These are phyloP conservation scores for Comarum palustre DNA, from an alignment of 306 rosid species.

Conservation along the genomic window DNA sequence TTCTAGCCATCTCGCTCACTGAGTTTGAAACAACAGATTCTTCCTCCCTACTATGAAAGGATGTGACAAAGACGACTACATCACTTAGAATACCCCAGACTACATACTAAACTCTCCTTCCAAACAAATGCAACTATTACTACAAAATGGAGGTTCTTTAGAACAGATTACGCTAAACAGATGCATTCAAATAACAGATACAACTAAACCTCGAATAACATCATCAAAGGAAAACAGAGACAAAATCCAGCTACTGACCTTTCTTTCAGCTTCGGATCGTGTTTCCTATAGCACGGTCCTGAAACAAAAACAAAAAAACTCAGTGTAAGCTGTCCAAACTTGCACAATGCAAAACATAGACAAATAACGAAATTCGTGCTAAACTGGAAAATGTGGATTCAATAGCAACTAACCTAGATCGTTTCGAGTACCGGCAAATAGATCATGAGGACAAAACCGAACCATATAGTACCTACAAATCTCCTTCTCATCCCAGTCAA, in stretches of 20 bases:
- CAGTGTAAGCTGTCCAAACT: neutral
- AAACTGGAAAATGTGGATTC: neutral
- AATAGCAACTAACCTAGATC: slow-evolving; percentile 65
- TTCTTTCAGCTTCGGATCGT: slow-evolving; percentile 77
- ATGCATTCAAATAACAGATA: neutral
- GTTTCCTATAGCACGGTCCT: slow-evolving; percentile 77
- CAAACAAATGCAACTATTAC: neutral
- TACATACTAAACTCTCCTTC: neutral
- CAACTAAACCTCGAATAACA: neutral
- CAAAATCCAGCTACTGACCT: slow-evolving; percentile 35
- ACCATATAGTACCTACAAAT: slow-evolving; percentile 81
- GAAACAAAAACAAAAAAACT: slow-evolving; percentile 22
- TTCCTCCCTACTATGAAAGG: neutral
- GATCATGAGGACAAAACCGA: slow-evolving; percentile 96
- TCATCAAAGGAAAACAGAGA: neutral
- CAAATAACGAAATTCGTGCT: no score
- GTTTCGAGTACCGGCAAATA: slow-evolving; percentile 82
- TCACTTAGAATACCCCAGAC: neutral
- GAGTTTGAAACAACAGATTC: neutral
- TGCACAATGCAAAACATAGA: slow-evolving; percentile 5
- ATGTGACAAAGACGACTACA: neutral
- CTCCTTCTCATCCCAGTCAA: slow-evolving; percentile 85
- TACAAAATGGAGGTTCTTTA: no score
- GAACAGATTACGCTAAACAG: neutral
- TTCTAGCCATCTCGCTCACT: neutral